Percentiles rank a stretch among this genome's conserved stretches.
Evolutionary conservation across 2,329 filamentous ascomycete genomes (phyloP).

Genomic region (Neurospora crassa): DNA sequence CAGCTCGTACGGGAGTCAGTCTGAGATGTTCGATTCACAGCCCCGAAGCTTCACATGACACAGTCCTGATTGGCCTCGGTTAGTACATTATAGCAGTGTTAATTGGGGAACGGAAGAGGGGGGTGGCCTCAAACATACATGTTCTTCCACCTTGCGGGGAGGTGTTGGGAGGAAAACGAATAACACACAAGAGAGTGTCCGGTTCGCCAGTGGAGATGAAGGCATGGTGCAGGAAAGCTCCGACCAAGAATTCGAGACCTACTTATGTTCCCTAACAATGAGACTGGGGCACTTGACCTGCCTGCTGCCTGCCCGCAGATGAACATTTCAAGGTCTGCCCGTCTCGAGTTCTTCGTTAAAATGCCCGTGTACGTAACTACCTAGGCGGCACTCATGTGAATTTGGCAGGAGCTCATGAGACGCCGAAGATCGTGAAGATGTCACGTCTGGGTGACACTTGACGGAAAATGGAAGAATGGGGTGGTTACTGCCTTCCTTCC

Average conservation of each 20-base stretch:
- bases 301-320: not conserved
- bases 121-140: not conserved
- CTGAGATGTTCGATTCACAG: not conserved
- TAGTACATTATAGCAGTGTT: not conserved
- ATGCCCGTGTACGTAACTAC: too few species aligned
- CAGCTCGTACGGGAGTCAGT: not conserved
- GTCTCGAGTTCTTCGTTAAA: not conserved
- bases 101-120: not conserved
- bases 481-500: too few species aligned
- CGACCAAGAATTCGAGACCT: too few species aligned
- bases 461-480: too few species aligned
- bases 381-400: too few species aligned
- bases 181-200: not conserved
- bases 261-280: not conserved
- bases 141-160: not conserved
- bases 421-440: too few species aligned
- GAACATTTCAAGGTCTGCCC: not conserved
- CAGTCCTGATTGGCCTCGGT: not conserved
- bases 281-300: not conserved
- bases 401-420: too few species aligned
- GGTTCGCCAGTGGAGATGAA: not conserved
- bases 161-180: not conserved
- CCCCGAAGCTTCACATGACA: not conserved
- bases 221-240: not conserved
- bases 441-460: too few species aligned